These are phyloP conservation scores for Pichia cephalocereana DNA, from an alignment of 805 yeast species.

Conservation along the genomic window DNA sequence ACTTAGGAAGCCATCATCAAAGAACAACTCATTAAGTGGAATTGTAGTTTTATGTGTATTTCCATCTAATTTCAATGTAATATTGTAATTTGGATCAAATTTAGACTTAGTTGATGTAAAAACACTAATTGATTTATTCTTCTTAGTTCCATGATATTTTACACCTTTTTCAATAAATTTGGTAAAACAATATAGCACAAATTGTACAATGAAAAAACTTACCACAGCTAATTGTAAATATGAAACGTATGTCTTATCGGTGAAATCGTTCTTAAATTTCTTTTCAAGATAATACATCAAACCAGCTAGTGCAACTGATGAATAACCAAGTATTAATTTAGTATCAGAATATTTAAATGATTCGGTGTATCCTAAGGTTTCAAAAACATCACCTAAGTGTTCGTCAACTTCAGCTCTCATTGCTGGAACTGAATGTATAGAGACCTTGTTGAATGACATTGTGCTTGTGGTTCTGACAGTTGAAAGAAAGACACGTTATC, in stretches of 20 bases:
- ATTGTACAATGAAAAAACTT: slow-evolving; percentile 30
- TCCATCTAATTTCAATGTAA: slow-evolving; percentile 26
- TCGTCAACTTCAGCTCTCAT: slow-evolving; percentile 44
- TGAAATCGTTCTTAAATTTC: slow-evolving; percentile 33
- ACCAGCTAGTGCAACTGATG: slow-evolving; percentile 38
- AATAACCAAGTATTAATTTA: slow-evolving; percentile 40
- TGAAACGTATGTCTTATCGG: slow-evolving; percentile 27
- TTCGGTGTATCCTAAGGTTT: slow-evolving; percentile 38
- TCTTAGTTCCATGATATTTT: slow-evolving; percentile 37
- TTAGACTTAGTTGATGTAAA: slow-evolving; percentile 28
- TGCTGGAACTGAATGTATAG: slow-evolving; percentile 36
- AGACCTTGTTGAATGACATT: slow-evolving; percentile 20
- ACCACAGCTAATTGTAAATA: slow-evolving; percentile 29
- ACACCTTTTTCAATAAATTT: slow-evolving; percentile 32
- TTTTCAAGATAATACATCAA: slow-evolving; percentile 40
- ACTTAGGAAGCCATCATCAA: slow-evolving; percentile 36
- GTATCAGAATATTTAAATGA: slow-evolving; percentile 36
- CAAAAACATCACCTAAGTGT: slow-evolving; percentile 31
- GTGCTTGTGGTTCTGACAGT: neutral
- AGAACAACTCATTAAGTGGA: slow-evolving; percentile 36
- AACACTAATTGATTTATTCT: slow-evolving; percentile 29
- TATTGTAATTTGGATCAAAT: slow-evolving; percentile 37
- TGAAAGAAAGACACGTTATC: neutral
- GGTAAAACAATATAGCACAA: slow-evolving; percentile 27
- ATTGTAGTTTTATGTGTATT: slow-evolving; percentile 15